These are phyloP conservation scores for Boeremia lycopersici DNA, from an alignment of 2,329 filamentous ascomycete species.

Conservation along the genomic window DNA sequence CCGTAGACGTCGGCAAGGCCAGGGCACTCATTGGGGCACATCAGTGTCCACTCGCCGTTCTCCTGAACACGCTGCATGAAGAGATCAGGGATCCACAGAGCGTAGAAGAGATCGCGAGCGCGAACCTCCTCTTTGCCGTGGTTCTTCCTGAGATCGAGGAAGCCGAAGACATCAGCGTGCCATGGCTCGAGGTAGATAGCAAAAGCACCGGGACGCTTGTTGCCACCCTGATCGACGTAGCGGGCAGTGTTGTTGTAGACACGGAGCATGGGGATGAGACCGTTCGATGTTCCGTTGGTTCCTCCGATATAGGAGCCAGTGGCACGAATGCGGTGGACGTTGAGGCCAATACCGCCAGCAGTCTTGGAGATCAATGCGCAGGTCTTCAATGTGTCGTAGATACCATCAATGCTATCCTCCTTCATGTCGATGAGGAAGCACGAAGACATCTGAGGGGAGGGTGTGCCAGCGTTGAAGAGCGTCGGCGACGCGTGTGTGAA, in stretches of 20 bases:
- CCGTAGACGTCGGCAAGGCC: slow-evolving; percentile 96
- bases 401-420: slow-evolving; percentile 98
- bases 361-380: slow-evolving; percentile 99
- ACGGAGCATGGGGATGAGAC: slow-evolving; percentile 95
- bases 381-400: slow-evolving; percentile 98
- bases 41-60: slow-evolving; percentile 95
- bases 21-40: slow-evolving; percentile 96
- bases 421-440: slow-evolving; percentile 99
- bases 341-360: slow-evolving; percentile 95
- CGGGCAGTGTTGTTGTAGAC: slow-evolving; percentile 99
- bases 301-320: slow-evolving; percentile 98
- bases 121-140: slow-evolving; percentile 98
- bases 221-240: slow-evolving; percentile 98
- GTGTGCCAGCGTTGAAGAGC: slow-evolving; percentile 96
- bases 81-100: slow-evolving; percentile 96
- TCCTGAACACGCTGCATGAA: slow-evolving; percentile 99
- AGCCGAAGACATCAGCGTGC: slow-evolving; percentile 97
- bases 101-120: slow-evolving; percentile 95
- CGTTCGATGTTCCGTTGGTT: slow-evolving; percentile 97
- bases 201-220: slow-evolving; percentile 98
- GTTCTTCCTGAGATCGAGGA: slow-evolving; percentile 97
- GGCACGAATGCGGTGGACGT: slow-evolving; percentile 94
- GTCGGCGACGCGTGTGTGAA: slow-evolving; percentile 99
- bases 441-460: slow-evolving; percentile 90
- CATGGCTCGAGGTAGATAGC: slow-evolving; percentile 99